Percentiles rank a stretch among this genome's conserved stretches.
phyloP scores from a whole-genome alignment of 2,329 filamentous ascomycete genomes.

The Penicillium sumatraense region DNA sequence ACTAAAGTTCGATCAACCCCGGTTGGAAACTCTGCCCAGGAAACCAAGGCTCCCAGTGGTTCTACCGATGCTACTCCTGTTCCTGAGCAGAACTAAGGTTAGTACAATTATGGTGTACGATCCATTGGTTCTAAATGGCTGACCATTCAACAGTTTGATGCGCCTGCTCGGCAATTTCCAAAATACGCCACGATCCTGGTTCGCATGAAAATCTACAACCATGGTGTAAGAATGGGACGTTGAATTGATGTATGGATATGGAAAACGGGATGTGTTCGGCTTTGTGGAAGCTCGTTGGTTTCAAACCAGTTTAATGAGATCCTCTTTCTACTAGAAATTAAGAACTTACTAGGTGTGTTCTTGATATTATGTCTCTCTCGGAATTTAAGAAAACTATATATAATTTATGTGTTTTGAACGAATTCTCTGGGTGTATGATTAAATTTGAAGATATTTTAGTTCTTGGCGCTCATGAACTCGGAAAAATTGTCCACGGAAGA shows the following conservation, averaged over 20 bases:
- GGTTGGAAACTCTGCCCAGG: not conserved
- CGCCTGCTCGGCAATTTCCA: too few species aligned
- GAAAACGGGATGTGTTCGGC: not conserved
- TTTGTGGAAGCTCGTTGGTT: not conserved
- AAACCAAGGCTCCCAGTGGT: not conserved
- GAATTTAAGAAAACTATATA: not conserved
- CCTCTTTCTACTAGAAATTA: too few species aligned
- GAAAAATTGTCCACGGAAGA: too few species aligned
- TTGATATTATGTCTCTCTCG: not conserved
- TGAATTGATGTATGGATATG: not conserved
- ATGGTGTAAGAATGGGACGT: too few species aligned
- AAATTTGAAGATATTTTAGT: too few species aligned
- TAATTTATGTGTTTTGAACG: not conserved
- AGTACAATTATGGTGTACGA: not conserved
- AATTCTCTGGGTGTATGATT: not conserved
- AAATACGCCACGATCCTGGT: too few species aligned
- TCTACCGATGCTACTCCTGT: not conserved
- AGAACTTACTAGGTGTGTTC: too few species aligned
- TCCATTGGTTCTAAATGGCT: not conserved
- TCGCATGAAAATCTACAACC: too few species aligned
- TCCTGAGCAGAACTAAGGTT: not conserved
- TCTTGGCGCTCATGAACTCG: too few species aligned
- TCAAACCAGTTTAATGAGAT: not conserved
- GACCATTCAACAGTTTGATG: not conserved
- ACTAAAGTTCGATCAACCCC: not conserved